These are phyloP conservation scores for Solanum sitiens DNA, from an alignment of 257 asterid genomes.

Conservation along the genomic window DNA sequence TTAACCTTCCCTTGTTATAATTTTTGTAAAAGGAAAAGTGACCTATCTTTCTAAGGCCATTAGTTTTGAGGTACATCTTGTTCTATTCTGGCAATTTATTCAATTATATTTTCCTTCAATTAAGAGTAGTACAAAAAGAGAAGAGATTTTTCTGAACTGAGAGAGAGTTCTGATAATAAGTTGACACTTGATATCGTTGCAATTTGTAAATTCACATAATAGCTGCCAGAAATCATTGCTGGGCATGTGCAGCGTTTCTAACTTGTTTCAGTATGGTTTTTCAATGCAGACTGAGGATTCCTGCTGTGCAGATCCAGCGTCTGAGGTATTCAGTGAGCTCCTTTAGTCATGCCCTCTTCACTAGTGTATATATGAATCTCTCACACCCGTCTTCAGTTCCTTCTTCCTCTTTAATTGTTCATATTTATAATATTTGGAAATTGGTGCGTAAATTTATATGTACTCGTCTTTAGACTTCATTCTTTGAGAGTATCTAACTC, in stretches of 20 bases:
- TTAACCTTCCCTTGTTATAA: not conserved
- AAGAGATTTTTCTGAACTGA: not conserved
- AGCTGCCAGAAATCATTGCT: not conserved
- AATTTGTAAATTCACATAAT: not conserved
- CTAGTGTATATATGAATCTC: not conserved
- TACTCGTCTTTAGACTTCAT: not conserved
- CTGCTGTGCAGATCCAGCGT: conserved; percentile 71
- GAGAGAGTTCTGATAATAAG: not conserved
- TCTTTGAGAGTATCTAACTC: not conserved
- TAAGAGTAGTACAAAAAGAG: not conserved
- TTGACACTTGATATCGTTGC: not conserved
- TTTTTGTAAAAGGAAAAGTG: not conserved
- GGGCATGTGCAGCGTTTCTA: not conserved
- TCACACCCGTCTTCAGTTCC: not conserved
- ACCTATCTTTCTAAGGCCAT: not conserved
- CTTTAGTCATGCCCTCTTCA: not conserved
- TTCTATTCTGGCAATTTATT: not conserved
- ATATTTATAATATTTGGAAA: not conserved
- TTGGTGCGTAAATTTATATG: not conserved
- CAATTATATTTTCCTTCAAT: not conserved
- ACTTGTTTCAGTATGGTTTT: not conserved
- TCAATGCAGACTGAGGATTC: conserved; percentile 47
- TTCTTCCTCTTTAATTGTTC: not conserved
- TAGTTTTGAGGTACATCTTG: not conserved
- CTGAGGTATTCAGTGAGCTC: conserved; percentile 34